These are phyloP conservation scores for Ramalina peruviana DNA, from an alignment of 495 filamentous ascomycete species.

Conservation along the genomic window DNA sequence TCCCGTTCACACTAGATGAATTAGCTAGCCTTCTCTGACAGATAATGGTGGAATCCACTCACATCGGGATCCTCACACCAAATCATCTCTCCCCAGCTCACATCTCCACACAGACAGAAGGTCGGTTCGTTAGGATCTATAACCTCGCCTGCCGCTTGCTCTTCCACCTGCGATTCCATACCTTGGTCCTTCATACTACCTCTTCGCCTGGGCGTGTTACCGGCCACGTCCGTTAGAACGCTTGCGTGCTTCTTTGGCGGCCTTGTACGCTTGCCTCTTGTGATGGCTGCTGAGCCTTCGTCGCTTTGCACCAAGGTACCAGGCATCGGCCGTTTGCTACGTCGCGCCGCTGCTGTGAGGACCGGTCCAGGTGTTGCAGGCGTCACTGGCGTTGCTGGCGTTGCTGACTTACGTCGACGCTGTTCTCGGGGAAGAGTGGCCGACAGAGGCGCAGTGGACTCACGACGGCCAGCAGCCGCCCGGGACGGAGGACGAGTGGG, in stretches of 20 bases:
- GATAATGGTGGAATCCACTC: slow-evolving; percentile 28
- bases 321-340: slow-evolving; percentile 59
- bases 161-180: slow-evolving; percentile 34
- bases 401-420: slow-evolving; percentile 34
- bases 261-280: slow-evolving; percentile 65
- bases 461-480: slow-evolving; percentile 32
- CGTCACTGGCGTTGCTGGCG: slow-evolving; percentile 40
- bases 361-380: slow-evolving; percentile 34
- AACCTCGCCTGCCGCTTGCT: slow-evolving; percentile 54
- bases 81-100: slow-evolving; percentile 92
- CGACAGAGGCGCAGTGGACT: slow-evolving; percentile 24
- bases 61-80: slow-evolving; percentile 84
- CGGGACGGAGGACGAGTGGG: slow-evolving; percentile 14
- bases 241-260: slow-evolving; percentile 52
- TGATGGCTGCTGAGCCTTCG: slow-evolving; percentile 59
- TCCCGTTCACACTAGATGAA: slow-evolving; percentile 42
- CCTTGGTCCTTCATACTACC: slow-evolving; percentile 14
- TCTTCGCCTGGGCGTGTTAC: slow-evolving; percentile 4
- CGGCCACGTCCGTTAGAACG: slow-evolving; percentile 28
- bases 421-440: slow-evolving; percentile 25
- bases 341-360: slow-evolving; percentile 33
- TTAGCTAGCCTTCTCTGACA: slow-evolving; percentile 9
- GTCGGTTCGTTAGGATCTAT: slow-evolving; percentile 78
- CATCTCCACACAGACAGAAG: slow-evolving; percentile 84
- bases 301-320: slow-evolving; percentile 56